Base-by-base conservation (phyloP, 2,329 filamentous ascomycete genomes). In the Microthyrium microscopicum region DNA sequence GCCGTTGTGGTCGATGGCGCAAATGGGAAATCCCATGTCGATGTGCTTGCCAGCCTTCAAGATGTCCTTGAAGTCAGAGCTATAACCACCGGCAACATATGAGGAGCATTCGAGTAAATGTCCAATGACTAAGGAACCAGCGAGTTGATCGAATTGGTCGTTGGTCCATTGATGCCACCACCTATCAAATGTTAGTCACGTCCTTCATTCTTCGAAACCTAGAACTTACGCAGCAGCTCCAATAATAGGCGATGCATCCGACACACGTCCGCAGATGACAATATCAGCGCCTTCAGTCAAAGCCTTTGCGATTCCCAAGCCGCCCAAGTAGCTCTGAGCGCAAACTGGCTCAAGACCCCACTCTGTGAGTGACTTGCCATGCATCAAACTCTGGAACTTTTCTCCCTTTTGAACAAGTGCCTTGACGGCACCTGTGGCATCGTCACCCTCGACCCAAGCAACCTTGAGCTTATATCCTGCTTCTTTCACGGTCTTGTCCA, bases 361-460 rank as follows among this genome's bases (percentile, higher is more conserved):
- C 6, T 48, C 42, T 27, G 45, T 39, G 31, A 42, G 40, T 24
- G 43, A 44, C 38, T 46, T 44, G n/a, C 39, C 42, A 22, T 44
- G 36, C 38, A 41, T 42, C 24, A 46, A 18, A 37, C 36, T 41
- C 7, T 31, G 21, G 20, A 51, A 52, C 41, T 53, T 53, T 33
- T 47, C 42, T 3, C 47, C 48, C 22, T 45, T 28, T 20, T 39
- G 31, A n/a, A 46, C 29, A 4, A 48, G 27, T 12, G 31, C 30
- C n/a, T 47, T 40, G 2, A 50, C 40, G 2, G 35, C 25, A 38
- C 54, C 53, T 1, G 49, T 46, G 0, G 58, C 53, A 33, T 60
- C 57, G 28, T 60, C 56, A 0, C 57, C 57, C 5, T 55, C 39
- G 2, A 59, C 46, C 34, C 54, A 55, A 0, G 54, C 56, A 11